Conservation (phyloP, 805 yeast species). For the Candida chilensis region DNA sequence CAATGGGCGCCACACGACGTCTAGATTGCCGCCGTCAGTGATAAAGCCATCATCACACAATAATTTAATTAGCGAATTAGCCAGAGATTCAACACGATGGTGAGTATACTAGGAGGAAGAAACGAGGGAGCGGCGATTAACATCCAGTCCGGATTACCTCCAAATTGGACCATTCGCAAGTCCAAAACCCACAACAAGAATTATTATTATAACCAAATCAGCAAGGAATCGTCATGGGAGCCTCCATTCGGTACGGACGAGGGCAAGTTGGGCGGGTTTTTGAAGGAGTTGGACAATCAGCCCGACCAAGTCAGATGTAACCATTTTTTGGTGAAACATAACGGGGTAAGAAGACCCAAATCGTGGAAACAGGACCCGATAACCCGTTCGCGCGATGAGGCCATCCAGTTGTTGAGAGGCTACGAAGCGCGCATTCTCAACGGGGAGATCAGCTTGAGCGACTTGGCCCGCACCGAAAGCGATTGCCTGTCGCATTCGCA, state of each 20-base stretch:
- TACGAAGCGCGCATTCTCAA: constrained; percentile 49
- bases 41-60: too few relatives aligned
- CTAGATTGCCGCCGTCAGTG: too few relatives aligned
- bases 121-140: too few relatives aligned
- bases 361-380: constrained; percentile 81
- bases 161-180: constrained; percentile 72
- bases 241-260: constrained; percentile 80
- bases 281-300: constrained; percentile 28
- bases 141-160: constrained; percentile 89
- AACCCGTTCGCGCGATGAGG: constrained; percentile 77
- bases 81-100: too few relatives aligned
- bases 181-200: constrained; percentile 80
- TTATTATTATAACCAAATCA: constrained; percentile 65
- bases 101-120: too few relatives aligned
- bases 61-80: too few relatives aligned
- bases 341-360: constrained; percentile 78
- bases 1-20: too few relatives aligned
- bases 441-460: constrained; percentile 60
- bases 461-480: constrained; percentile 73
- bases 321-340: constrained; percentile 79
- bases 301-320: constrained; percentile 71
- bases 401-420: constrained; percentile 50
- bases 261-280: constrained; percentile 43
- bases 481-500: constrained; percentile 83
- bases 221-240: constrained; percentile 80